phyloP scores from a whole-genome alignment of 2,329 filamentous ascomycete species.

The Colletotrichum karsti region DNA sequence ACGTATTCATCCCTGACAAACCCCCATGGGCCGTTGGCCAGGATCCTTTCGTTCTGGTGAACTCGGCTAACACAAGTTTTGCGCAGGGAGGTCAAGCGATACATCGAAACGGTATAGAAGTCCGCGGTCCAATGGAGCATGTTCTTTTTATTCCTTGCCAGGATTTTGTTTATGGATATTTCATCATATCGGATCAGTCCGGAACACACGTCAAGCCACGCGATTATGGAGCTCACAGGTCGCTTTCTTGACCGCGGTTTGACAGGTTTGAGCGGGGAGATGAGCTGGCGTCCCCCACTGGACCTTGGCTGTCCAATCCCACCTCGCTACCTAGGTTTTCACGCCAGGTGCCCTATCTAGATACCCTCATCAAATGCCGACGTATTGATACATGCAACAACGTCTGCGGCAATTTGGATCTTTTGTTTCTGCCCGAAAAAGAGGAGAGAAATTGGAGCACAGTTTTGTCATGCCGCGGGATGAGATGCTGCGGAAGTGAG shows the following conservation, averaged over 20 bases:
- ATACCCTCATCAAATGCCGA: slow-evolving; percentile 25
- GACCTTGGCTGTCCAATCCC: background rate
- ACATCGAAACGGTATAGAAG: slow-evolving; percentile 76
- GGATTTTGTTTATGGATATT: background rate
- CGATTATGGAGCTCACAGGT: background rate
- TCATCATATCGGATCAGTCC: background rate
- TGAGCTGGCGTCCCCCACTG: background rate
- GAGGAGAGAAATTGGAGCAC: background rate
- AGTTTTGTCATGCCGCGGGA: background rate
- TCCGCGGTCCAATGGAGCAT: background rate
- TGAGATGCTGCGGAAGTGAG: background rate
- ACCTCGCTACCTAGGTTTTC: background rate
- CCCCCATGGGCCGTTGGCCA: background rate
- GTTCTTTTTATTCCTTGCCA: background rate
- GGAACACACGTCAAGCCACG: slow-evolving; percentile 11
- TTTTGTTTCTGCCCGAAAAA: background rate
- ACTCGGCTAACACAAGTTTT: background rate
- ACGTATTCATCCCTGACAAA: slow-evolving; percentile 47
- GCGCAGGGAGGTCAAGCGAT: slow-evolving; percentile 78
- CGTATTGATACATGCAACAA: background rate
- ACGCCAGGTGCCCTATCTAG: slow-evolving; percentile 7
- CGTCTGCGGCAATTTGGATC: background rate
- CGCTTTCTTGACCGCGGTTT: background rate
- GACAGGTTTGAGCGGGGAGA: background rate
- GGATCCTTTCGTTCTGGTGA: background rate